Evolutionary conservation across 2,329 filamentous ascomycete genomes (phyloP), one percentile per base, ranked within the genome.

Genomic region (Diplodia intermedia): DNA sequence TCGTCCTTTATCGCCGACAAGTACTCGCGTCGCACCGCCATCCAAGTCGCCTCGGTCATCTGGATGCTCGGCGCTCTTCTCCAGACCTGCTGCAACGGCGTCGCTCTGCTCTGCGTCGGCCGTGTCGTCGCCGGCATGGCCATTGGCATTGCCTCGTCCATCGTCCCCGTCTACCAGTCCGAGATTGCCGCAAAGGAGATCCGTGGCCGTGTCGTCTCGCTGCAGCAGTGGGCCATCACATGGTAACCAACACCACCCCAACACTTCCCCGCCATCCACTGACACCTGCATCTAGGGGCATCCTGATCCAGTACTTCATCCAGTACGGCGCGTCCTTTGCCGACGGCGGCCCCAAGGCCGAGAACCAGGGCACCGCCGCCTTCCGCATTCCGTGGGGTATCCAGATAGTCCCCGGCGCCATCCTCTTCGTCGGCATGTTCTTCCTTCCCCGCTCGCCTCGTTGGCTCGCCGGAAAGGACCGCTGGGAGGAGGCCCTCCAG

Each of bases 81-180:
- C 40, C 69, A 68, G 55, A 69, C 68, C 62, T 50, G 62, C 31
- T 70, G 70, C 49, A 71, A 72, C 18, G 72, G 72, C 26, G 70
- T 73, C 33, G 70, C 68, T 11, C 56, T 70, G 43, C 68, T 72
- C 69, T 82, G 86, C 71, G 73, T 91, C 9, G 92, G 93, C 14
- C 88, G 92, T 76, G 88, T 95, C 71, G 86, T 93, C 78, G 92
- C 92, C 68, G 93, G 94, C 81, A 82, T 97, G 9, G 91, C 93
- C 52, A 92, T 97, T 69, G 94, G 94, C 78, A 91, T 93, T 76
- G 85, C 96, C 56, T 97, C 93, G 0, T 94, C 93, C 57, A 97
- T 97, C 72, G 93, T 97, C 1, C 94, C 94, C 0, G 91, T 97
- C 55, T 97, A 97, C 77, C 93, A 97, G 77, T 94, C 93, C 54